Conservation (phyloP, 2,329 filamentous ascomycete species). For the Bipolaris bicolor region DNA sequence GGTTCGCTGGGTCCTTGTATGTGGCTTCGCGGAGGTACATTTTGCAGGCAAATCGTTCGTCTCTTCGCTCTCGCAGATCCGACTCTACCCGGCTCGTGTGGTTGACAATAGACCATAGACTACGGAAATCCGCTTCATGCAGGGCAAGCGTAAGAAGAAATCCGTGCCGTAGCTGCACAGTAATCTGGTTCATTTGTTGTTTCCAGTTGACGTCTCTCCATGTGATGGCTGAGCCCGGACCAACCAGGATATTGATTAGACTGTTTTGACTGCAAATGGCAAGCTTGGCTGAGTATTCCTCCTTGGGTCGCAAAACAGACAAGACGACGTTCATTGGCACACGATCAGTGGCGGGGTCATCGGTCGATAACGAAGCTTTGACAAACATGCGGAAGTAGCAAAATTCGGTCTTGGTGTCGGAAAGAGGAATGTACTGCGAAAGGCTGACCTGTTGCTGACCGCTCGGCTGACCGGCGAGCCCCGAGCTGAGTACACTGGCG, state of each 20-base stretch:
- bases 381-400: constrained; percentile 80
- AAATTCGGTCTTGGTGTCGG: constrained; percentile 76
- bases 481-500: constrained; percentile 65
- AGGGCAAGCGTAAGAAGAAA: constrained; percentile 76
- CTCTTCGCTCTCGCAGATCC: constrained; percentile 70
- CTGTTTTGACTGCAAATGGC: constrained; percentile 81
- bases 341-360: constrained; percentile 68
- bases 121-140: constrained; percentile 76
- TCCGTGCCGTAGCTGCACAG: constrained; percentile 74
- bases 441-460: constrained; percentile 57
- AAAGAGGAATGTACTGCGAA: constrained; percentile 73
- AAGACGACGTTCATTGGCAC: constrained; percentile 76
- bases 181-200: constrained; percentile 68
- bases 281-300: constrained; percentile 72
- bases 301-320: constrained; percentile 73
- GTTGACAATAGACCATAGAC: constrained; percentile 82
- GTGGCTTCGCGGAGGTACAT: constrained; percentile 75
- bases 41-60: constrained; percentile 74
- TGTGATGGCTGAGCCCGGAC: constrained; percentile 68
- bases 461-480: constrained; percentile 45
- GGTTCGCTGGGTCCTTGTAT: constrained; percentile 76
- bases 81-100: constrained; percentile 79
- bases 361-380: constrained; percentile 75
- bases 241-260: constrained; percentile 75
- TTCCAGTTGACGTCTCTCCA: constrained; percentile 88